phyloP scores from a whole-genome alignment of 352 stramenopile genomes.

The Phytophthora colocasiae region DNA sequence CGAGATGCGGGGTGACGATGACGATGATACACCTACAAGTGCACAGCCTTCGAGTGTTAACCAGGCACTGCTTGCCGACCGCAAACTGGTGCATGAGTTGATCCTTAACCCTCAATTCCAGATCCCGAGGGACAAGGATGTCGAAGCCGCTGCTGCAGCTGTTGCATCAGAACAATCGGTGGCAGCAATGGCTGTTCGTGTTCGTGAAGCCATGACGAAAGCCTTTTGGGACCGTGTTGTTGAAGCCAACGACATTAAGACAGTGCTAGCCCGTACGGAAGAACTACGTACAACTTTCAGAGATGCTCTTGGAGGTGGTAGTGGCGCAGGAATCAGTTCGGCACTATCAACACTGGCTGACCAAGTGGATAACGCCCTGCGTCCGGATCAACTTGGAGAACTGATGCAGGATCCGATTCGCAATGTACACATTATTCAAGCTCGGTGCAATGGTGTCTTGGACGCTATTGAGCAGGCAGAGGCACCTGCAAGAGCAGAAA shows the following conservation, averaged over 20 bases:
- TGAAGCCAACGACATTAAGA: constrained; percentile 52
- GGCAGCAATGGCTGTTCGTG: constrained; percentile 43
- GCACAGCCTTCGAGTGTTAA: constrained; percentile 37
- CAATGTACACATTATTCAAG: constrained; percentile 43
- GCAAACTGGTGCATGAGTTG: constrained; percentile 72
- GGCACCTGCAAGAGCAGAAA: constrained; percentile 54
- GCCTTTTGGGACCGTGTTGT: constrained; percentile 78
- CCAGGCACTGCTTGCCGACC: constrained; percentile 58
- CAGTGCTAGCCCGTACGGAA: constrained; percentile 54
- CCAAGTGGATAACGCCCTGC: constrained; percentile 49
- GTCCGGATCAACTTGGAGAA: constrained; percentile 33
- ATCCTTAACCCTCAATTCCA: constrained; percentile 77
- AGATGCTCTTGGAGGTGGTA: constrained; percentile 39
- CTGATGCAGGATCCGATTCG: constrained; percentile 45
- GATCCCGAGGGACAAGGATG: constrained; percentile 38
- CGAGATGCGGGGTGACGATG: constrained; percentile 18
- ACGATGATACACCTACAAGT: constrained; percentile 5
- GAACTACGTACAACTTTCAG: constrained; percentile 59
- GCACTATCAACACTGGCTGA: constrained; percentile 37
- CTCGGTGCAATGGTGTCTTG: constrained; percentile 51
- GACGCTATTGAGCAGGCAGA: constrained; percentile 57
- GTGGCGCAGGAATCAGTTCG: constrained; percentile 25
- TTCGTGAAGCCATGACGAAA: constrained; percentile 61
- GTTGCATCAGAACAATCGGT: constrained; percentile 22
- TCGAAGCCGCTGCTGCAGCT: constrained; percentile 29